These are phyloP conservation scores for Talaromyces thailandensis DNA, from an alignment of 495 filamentous ascomycete genomes.

Conservation along the genomic window DNA sequence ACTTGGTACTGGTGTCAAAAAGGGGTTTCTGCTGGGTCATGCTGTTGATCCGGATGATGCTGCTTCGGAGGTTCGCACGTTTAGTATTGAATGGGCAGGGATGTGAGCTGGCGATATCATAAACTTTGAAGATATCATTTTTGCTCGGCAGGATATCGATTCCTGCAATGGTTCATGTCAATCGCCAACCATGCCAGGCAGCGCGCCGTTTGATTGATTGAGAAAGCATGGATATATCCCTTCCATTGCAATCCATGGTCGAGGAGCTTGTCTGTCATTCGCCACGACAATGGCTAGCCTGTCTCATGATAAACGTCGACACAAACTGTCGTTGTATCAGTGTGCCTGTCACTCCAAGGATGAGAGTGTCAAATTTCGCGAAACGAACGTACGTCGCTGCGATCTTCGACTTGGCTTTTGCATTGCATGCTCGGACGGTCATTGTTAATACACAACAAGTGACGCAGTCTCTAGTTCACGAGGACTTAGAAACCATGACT, in stretches of 20 bases:
- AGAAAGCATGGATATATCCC: too few relatives aligned
- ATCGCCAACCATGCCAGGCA: too few relatives aligned
- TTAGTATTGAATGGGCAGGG: conserved; percentile 77
- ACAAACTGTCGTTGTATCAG: neutral
- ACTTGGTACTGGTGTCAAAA: conserved; percentile 91
- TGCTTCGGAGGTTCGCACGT: conserved; percentile 45
- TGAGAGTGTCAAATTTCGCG: too few relatives aligned
- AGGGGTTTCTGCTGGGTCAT: conserved; percentile 74
- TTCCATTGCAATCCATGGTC: too few relatives aligned
- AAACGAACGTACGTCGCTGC: neutral
- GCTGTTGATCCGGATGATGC: conserved; percentile 36
- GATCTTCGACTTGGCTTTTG: neutral
- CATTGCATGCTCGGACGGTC: neutral
- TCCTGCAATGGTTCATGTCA: neutral
- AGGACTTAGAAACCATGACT: neutral
- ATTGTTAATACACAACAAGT: neutral
- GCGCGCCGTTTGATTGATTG: too few relatives aligned
- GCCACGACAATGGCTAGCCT: neutral
- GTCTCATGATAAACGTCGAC: neutral
- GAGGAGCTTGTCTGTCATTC: too few relatives aligned
- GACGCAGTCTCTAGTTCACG: neutral
- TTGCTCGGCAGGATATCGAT: neutral
- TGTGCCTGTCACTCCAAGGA: neutral
- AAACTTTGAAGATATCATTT: neutral
- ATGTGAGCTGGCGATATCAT: conserved; percentile 43